These are phyloP conservation scores for Mariannaea sp. DNA, from an alignment of 2,329 filamentous ascomycete genomes.

Conservation along the genomic window DNA sequence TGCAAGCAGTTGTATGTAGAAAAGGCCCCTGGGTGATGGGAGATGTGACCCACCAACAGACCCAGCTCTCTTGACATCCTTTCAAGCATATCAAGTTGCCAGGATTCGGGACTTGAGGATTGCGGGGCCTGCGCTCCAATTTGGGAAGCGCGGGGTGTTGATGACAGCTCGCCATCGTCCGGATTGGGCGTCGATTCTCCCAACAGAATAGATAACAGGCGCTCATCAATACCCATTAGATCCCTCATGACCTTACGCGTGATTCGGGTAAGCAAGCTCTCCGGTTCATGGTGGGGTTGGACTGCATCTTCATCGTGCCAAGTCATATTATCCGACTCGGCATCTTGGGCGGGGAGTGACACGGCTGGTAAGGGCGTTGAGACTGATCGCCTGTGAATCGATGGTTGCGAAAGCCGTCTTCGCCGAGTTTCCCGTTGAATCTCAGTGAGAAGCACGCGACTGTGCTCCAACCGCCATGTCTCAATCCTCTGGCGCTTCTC, in stretches of 20 bases:
- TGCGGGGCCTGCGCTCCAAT: slow-evolving; percentile 37
- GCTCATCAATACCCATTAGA: slow-evolving; percentile 88
- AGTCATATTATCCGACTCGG: slow-evolving; percentile 49
- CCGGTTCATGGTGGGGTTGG: slow-evolving; percentile 55
- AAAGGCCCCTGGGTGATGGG: slow-evolving; percentile 83
- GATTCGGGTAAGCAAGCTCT: slow-evolving; percentile 79
- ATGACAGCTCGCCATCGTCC: slow-evolving; percentile 51
- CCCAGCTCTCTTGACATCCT: slow-evolving; percentile 87
- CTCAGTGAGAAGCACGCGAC: slow-evolving; percentile 80
- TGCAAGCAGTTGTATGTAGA: slow-evolving; percentile 74
- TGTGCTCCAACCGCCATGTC: slow-evolving; percentile 90
- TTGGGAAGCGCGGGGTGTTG: slow-evolving; percentile 52
- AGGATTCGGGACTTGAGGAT: slow-evolving; percentile 51
- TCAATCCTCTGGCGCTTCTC: slow-evolving; percentile 87
- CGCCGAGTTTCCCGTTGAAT: slow-evolving; percentile 83
- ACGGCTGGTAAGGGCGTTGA: slow-evolving; percentile 37
- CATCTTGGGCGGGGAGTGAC: slow-evolving; percentile 37
- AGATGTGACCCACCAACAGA: slow-evolving; percentile 78
- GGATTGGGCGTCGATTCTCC: slow-evolving; percentile 73
- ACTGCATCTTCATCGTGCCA: slow-evolving; percentile 59
- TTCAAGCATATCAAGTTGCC: slow-evolving; percentile 81
- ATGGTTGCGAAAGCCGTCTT: slow-evolving; percentile 65
- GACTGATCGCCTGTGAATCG: slow-evolving; percentile 40
- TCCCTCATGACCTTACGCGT: slow-evolving; percentile 87
- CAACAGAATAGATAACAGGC: slow-evolving; percentile 81